Evolutionary conservation across 805 yeast species (phyloP).

Genomic region (Groenewaldozyma salmanticensis): DNA sequence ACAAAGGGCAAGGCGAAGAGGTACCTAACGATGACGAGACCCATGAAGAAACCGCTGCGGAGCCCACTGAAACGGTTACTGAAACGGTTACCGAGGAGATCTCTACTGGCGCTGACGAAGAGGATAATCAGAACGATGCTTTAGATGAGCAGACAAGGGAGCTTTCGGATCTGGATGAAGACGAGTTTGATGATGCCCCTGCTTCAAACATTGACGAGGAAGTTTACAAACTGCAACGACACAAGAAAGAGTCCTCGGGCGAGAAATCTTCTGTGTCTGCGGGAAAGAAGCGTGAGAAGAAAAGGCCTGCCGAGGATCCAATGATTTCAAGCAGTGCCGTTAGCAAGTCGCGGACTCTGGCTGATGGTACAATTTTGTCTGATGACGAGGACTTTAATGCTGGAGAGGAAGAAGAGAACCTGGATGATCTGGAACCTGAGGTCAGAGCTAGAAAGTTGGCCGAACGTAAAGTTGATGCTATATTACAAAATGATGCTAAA

Average conservation of each 20-base stretch:
- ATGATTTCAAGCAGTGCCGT: background rate
- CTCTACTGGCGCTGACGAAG: constrained; percentile 6
- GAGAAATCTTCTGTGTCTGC: constrained; percentile 9
- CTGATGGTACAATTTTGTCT: constrained; percentile 12
- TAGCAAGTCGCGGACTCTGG: constrained; percentile 5
- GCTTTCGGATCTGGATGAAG: constrained; percentile 33
- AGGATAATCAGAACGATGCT: constrained; percentile 10
- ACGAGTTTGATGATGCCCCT: constrained; percentile 19
- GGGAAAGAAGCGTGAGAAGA: constrained; percentile 13
- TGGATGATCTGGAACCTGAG: constrained; percentile 25
- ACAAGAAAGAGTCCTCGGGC: constrained; percentile 20
- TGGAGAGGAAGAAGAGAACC: constrained; percentile 12
- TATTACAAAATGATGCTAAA: constrained; percentile 29
- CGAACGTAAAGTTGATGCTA: constrained; percentile 62
- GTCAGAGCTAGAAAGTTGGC: constrained; percentile 58
- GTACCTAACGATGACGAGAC: too few relatives aligned
- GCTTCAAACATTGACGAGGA: constrained; percentile 29
- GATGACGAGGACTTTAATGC: constrained; percentile 14
- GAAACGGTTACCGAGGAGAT: background rate
- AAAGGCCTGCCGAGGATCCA: constrained; percentile 9
- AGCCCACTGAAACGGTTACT: background rate
- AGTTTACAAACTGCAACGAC: constrained; percentile 30
- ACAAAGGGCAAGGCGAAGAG: too few relatives aligned
- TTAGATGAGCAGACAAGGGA: constrained; percentile 7
- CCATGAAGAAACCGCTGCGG: background rate